Evolutionary conservation across 148 eudicot species (phyloP).

Genomic region (Chenopodium berlandieri): DNA sequence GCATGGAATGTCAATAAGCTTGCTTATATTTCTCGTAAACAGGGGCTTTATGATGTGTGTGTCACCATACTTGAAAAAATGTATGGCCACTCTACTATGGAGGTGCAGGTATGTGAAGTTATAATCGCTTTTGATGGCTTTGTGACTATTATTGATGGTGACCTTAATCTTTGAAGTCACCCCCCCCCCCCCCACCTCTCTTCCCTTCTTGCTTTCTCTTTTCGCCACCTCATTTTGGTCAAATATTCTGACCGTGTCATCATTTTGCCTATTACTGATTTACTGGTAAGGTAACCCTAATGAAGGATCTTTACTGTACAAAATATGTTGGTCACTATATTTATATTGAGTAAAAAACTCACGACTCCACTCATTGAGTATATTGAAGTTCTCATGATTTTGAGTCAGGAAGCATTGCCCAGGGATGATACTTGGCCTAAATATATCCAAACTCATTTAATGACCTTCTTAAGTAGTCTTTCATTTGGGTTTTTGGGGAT

Average conservation of each 20-base stretch:
- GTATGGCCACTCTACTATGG: conserved; percentile 99
- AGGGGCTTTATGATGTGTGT: conserved; percentile 90
- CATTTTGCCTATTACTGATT: background rate
- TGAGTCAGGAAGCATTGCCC: no score
- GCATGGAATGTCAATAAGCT: conserved; percentile 99
- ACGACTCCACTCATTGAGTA: background rate
- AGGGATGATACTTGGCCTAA: background rate
- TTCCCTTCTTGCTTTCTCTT: background rate
- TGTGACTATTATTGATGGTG: background rate
- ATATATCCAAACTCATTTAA: background rate
- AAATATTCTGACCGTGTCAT: background rate
- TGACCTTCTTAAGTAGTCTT: background rate
- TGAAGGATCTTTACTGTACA: background rate
- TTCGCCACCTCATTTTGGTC: background rate
- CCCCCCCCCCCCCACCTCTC: no score
- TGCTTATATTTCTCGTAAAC: conserved; percentile 93
- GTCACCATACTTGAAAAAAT: conserved; percentile 89
- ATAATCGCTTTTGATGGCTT: background rate
- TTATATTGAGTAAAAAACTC: background rate
- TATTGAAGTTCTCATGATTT: no score
- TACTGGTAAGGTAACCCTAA: background rate
- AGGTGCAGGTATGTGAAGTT: conserved; percentile 74
- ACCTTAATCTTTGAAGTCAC: background rate
- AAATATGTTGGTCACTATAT: background rate
- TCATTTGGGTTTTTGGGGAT: background rate